Evolutionary conservation across 208 protist species (phyloP).

Genomic region (Wallacemonas sp.): DNA sequence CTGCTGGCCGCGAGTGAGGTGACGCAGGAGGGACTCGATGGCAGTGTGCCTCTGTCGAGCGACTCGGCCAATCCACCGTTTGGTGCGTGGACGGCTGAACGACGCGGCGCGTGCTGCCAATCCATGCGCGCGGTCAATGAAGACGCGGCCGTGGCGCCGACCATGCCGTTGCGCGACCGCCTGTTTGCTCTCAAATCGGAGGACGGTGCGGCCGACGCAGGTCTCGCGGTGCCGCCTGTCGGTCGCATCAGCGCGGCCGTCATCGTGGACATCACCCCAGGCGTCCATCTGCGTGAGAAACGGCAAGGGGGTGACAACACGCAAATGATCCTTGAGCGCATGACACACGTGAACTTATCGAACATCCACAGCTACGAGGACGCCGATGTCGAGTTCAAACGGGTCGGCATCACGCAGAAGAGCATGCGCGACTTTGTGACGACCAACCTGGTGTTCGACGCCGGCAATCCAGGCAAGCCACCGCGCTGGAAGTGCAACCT

Average conservation of each 20-base stretch:
- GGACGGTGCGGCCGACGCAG: constrained; percentile 8
- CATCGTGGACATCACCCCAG: constrained; percentile 81
- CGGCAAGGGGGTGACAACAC: constrained; percentile 12
- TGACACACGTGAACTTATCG: constrained; percentile 52
- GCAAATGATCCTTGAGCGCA: constrained; percentile 46
- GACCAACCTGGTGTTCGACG: constrained; percentile 67
- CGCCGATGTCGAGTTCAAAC: constrained; percentile 43
- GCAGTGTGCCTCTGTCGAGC: constrained; percentile 20
- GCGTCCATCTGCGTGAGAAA: constrained; percentile 17
- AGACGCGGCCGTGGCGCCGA: constrained; percentile 42
- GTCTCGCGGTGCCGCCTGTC: constrained; percentile 15
- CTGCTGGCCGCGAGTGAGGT: constrained; percentile 32
- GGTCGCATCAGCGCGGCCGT: constrained; percentile 65
- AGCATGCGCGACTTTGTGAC: constrained; percentile 75
- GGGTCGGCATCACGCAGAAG: constrained; percentile 57
- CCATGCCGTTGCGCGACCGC: constrained; percentile 40
- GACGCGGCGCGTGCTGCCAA: constrained; percentile 21
- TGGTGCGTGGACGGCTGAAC: constrained; percentile 25
- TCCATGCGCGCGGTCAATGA: constrained; percentile 69
- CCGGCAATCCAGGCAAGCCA: constrained; percentile 13
- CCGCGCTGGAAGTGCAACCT: constrained; percentile 55
- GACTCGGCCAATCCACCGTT: constrained; percentile 20
- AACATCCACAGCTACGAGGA: constrained; percentile 55
- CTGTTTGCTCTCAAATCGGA: constrained; percentile 31
- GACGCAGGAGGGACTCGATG: constrained; percentile 9